phyloP scores from a whole-genome alignment of 345 rosid species.

The Lagerstroemia speciosa region DNA sequence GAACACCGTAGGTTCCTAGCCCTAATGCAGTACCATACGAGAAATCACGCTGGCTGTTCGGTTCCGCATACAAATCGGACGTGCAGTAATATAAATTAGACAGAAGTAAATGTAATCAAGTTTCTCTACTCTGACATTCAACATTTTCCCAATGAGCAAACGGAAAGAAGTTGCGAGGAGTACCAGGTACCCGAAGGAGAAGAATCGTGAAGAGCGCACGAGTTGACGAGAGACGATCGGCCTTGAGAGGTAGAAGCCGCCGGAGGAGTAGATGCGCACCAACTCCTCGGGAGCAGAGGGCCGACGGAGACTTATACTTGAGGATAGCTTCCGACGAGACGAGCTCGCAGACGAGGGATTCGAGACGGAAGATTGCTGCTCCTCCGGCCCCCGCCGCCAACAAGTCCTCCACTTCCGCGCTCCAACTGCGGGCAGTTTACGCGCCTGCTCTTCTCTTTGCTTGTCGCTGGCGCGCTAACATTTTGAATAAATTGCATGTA shows the following conservation, averaged over 20 bases:
- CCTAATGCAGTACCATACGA: too few species aligned
- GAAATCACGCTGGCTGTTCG: too few species aligned
- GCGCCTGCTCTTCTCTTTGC: conserved; percentile 8
- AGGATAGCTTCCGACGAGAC: conserved; percentile 12
- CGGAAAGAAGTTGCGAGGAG: neutral
- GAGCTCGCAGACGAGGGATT: conserved; percentile 39
- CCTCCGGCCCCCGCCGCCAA: conserved; percentile 44
- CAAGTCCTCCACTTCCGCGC: conserved; percentile 80
- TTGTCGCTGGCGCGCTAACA: neutral
- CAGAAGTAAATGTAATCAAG: neutral
- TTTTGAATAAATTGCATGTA: too few species aligned
- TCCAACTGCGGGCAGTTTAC: conserved; percentile 37
- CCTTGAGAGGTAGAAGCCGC: conserved; percentile 61
- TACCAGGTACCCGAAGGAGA: conserved; percentile 22
- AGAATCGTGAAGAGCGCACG: conserved; percentile 18
- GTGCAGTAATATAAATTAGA: too few species aligned
- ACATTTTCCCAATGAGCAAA: neutral
- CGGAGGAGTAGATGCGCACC: conserved; percentile 59
- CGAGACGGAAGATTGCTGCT: conserved; percentile 61
- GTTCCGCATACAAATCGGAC: too few species aligned
- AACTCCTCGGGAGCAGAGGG: conserved; percentile 52
- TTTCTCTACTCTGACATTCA: neutral
- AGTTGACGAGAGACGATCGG: conserved; percentile 51
- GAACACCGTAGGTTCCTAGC: neutral
- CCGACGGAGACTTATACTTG: conserved; percentile 32